These are phyloP conservation scores for Nicotiana obtusifolia DNA, from an alignment of 257 asterid species.

Conservation along the genomic window DNA sequence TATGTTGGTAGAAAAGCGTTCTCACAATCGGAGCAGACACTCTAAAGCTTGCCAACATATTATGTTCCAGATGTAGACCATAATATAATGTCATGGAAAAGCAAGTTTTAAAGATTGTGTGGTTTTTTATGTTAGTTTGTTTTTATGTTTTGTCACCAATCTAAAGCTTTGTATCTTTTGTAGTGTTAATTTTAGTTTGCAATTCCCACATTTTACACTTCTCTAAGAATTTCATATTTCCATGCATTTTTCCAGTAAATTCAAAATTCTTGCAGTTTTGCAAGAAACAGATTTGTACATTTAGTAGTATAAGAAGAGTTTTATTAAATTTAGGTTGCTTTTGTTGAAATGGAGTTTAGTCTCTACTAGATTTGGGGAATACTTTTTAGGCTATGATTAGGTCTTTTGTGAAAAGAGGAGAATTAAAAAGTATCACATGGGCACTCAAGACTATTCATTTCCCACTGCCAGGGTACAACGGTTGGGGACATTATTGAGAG, in stretches of 20 bases:
- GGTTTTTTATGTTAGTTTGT: background rate
- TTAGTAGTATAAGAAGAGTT: background rate
- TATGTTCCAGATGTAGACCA: background rate
- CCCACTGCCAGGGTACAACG: too few relatives aligned
- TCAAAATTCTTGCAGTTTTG: background rate
- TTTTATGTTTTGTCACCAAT: background rate
- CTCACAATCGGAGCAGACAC: too few relatives aligned
- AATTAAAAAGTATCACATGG: background rate
- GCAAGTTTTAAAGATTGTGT: background rate
- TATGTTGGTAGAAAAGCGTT: background rate
- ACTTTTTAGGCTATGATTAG: background rate
- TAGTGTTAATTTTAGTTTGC: background rate
- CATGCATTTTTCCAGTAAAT: background rate
- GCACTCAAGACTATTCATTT: background rate
- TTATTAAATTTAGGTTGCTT: too few relatives aligned
- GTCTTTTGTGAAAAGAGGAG: background rate
- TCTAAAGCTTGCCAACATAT: background rate
- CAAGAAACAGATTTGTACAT: background rate
- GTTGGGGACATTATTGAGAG: too few relatives aligned
- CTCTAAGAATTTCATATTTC: background rate
- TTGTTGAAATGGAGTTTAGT: background rate
- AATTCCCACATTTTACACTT: background rate
- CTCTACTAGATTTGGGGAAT: background rate
- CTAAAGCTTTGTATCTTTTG: background rate
- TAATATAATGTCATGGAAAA: background rate